Evolutionary conservation across 306 rosid species (phyloP), one percentile per base, ranked within the genome.

Genomic region (Cicer chorassanicum): DNA sequence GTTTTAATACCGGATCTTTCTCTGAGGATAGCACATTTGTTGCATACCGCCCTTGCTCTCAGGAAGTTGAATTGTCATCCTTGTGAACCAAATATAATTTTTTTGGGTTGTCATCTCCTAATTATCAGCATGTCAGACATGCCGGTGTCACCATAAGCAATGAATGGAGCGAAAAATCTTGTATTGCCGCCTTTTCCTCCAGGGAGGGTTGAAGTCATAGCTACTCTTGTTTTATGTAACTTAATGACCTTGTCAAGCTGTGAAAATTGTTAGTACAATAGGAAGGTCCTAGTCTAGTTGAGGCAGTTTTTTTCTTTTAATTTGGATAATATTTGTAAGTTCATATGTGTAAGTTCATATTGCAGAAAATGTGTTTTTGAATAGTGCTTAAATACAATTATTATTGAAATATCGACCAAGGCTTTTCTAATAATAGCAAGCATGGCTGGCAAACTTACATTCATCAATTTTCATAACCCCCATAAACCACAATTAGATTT

Each of bases 1-100:
- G 96, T 80, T 93, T 89, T 63, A 91, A 93, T 79, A 86, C 98
- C 0, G 98, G 96, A 72, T 94, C 97, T 72, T 91, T 94, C 83
- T 85, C 98, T 41, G 87, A 68, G 48, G 97, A 91, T 65, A 78
- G 82, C 64, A 87, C 97, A 38, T 91, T 94, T 68, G 96, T 84
- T 82, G 97, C 89, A 15, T 93, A 87, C 83, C 91, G 96, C 19
- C 96, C 97, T 50, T 87, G 86, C 80, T 87, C 86, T 72, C 96
- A 91, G 76, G 97, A 94, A 81, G 96, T 94, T 73, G 97, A 94
- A 84, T 76, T 89, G 83, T 93, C 97, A 41, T 84, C 92, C 68
- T 78, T 93, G 86, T 90, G 76, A 82, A 61, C 68, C 9, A 43
- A 40, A 54, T 70, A 60, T 49, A 14, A 18, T 38, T 61, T 38